These are phyloP conservation scores for Venturia nashicola DNA, from an alignment of 2,329 filamentous ascomycete species.

Conservation along the genomic window DNA sequence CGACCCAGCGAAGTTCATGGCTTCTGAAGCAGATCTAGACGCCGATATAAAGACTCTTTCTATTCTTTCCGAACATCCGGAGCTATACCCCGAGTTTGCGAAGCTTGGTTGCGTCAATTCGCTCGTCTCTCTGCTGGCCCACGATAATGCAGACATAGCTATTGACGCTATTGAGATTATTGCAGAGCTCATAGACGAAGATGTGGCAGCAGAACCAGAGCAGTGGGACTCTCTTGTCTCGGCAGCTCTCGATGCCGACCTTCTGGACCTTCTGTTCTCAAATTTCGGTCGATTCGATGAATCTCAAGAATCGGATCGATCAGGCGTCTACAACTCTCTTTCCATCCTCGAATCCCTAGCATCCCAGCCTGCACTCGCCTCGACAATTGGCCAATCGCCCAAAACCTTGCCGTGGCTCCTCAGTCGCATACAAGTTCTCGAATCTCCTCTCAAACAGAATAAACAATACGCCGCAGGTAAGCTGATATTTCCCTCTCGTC, in stretches of 20 bases:
- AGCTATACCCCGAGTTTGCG: constrained; percentile 70
- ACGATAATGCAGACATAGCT: constrained; percentile 95
- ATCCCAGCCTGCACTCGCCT: constrained; percentile 54
- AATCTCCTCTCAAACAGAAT: constrained; percentile 66
- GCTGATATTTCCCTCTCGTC: background rate
- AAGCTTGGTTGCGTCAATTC: constrained; percentile 60
- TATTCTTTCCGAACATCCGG: constrained; percentile 74
- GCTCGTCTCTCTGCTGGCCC: constrained; percentile 70
- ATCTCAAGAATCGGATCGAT: constrained; percentile 54
- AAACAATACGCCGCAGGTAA: constrained; percentile 62
- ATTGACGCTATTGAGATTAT: constrained; percentile 85
- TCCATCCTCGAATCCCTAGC: constrained; percentile 75
- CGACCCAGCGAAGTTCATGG: constrained; percentile 71
- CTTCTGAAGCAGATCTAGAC: constrained; percentile 79
- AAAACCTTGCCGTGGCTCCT: constrained; percentile 67
- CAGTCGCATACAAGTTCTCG: constrained; percentile 55
- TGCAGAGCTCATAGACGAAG: constrained; percentile 84
- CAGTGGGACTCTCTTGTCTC: constrained; percentile 70
- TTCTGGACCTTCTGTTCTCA: constrained; percentile 61
- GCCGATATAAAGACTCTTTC: constrained; percentile 76
- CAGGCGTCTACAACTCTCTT: constrained; percentile 77
- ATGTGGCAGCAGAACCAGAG: constrained; percentile 66
- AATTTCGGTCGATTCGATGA: constrained; percentile 76
- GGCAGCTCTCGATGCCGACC: constrained; percentile 49
- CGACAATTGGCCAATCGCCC: constrained; percentile 58